Conservation (phyloP, 106 monocot species). For the Iris macrosiphon region DNA sequence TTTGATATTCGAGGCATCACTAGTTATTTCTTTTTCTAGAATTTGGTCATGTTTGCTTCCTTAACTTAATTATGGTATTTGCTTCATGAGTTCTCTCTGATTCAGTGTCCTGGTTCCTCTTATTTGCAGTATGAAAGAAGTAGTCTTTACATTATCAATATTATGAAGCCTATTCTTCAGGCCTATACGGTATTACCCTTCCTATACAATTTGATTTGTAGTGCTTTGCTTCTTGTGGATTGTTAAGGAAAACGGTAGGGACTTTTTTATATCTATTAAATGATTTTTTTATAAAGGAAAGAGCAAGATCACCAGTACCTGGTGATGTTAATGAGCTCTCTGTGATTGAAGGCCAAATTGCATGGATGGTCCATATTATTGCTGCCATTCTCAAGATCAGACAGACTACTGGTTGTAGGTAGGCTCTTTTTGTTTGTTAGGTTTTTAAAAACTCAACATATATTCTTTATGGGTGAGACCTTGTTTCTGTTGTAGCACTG, state of each 20-base stretch:
- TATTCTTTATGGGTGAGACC: neutral
- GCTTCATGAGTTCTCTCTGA: neutral
- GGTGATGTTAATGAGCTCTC: conserved; percentile 59
- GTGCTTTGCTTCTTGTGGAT: neutral
- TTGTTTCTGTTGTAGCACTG: conserved; percentile 34
- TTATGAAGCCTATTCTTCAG: conserved; percentile 94
- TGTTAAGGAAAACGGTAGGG: neutral
- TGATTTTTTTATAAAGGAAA: conserved; percentile 47
- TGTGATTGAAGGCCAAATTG: conserved; percentile 83
- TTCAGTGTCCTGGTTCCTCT: conserved; percentile 10
- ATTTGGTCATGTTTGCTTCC: neutral
- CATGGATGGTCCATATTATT: conserved; percentile 97
- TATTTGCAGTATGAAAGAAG: conserved; percentile 74
- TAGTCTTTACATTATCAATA: conserved; percentile 84
- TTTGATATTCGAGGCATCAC: neutral
- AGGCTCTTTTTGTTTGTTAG: too few species aligned
- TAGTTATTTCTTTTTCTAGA: neutral
- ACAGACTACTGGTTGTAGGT: conserved; percentile 71
- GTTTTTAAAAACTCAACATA: too few species aligned
- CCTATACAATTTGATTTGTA: neutral
- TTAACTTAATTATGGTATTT: neutral
- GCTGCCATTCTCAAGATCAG: conserved; percentile 89
- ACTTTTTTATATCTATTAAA: conserved; percentile 2
- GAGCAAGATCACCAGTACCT: conserved; percentile 40
- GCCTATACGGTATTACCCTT: conserved; percentile 63